Conservation (phyloP, 2,329 filamentous ascomycete genomes). For the Cryphonectria nitschkei region DNA sequence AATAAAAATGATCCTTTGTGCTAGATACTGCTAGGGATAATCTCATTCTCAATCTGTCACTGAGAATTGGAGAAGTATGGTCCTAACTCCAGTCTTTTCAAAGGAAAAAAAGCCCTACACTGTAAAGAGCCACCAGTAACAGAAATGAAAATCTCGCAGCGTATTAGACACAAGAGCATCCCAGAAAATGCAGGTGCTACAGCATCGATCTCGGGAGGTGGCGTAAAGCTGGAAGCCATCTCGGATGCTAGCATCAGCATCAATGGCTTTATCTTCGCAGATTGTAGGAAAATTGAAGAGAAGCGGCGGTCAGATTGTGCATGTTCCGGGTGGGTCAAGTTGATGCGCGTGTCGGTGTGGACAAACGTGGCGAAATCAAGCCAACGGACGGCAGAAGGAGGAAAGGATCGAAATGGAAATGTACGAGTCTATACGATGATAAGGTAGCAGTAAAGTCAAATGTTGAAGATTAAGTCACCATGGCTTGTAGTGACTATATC, state of each 20-base stretch:
- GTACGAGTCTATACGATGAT: not conserved
- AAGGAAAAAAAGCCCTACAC: not conserved
- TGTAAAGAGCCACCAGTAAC: not conserved
- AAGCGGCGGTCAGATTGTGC: constrained; percentile 7
- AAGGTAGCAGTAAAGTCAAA: not conserved
- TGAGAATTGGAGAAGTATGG: not conserved
- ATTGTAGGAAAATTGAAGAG: not conserved
- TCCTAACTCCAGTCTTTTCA: not conserved
- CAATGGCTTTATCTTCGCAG: constrained; percentile 1
- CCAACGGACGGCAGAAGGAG: not conserved
- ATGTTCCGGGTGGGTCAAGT: not conserved
- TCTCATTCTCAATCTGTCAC: not conserved
- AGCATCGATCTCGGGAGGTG: constrained; percentile 14
- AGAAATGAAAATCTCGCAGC: not conserved
- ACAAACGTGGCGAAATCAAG: constrained; percentile 5
- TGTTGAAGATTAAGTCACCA: not conserved
- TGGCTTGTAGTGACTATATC: not conserved
- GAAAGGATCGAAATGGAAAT: not conserved
- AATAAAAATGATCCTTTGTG: not conserved
- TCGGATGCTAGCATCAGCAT: constrained; percentile 15
- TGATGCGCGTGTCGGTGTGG: not conserved
- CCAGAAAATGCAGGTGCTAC: not conserved
- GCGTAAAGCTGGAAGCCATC: constrained; percentile 17
- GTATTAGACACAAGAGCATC: not conserved
- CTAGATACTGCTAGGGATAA: not conserved